Base-by-base conservation (phyloP, 352 stramenopile genomes). In the Globisporangium canariense region DNA sequence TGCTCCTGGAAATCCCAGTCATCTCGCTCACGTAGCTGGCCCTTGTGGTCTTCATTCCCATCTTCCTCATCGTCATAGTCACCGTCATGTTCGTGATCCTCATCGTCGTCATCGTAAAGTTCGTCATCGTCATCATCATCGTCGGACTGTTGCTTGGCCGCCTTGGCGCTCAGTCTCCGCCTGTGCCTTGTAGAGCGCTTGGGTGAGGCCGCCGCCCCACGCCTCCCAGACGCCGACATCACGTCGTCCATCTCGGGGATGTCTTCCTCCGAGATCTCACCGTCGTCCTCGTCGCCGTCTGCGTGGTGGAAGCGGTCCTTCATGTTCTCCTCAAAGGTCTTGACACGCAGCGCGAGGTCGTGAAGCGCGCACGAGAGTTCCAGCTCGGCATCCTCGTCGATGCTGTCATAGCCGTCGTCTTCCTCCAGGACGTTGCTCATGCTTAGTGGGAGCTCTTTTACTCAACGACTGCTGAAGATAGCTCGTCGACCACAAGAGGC, bases 361-460 rank as follows among this genome's bases (percentile, higher is more conserved):
- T 93, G 80, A 49, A 93, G 66, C 47, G 81, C 81, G 40, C 84
- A 93, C 6, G 84, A 91, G 25, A 91, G 73, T 65, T 91, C 80
- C 8, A 91, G 74, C 71, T 91, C 81, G 3, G 81, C 78, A 53
- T 93, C 84, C 67, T 93, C 81, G 57, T 79, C 81, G 20, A 93
- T 75, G 49, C 77, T 88, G 56, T 86, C 81, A 40, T 82, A 72
- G 46, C 78, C 76, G 61, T 84, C 78, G 51, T 83, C 77, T 51
- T 77, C 71, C 8, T 60, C 45, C 49, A 65, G 34, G 11, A 18
- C 40, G 41, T 38, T 50, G 46, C 59, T 58, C 59, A 58, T 59
- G 56, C 14, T 58, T 40, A 49, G 14, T 28, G 30, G 16, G 9
- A 41, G 36, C 36, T 34, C 20, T 38, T 28, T 28, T 32, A 10